phyloP scores from a whole-genome alignment of 2,329 filamentous ascomycete genomes.

The Epichloe scottii region DNA sequence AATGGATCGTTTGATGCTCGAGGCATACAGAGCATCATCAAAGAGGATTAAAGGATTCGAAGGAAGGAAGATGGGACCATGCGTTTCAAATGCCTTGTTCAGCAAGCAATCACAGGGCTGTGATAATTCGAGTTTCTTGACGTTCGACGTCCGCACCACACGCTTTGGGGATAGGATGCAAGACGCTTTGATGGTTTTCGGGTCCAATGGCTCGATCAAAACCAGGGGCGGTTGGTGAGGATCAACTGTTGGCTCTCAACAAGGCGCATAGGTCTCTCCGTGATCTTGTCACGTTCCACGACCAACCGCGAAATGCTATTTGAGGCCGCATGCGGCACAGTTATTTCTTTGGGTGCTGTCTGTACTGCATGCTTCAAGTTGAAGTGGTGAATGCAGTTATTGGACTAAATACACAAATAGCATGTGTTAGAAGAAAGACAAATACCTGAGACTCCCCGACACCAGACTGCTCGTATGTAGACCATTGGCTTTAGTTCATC shows the following conservation, averaged over 20 bases:
- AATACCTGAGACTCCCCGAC: neutral
- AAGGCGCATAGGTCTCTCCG: constrained; percentile 4
- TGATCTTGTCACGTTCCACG: constrained; percentile 7
- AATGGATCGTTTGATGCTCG: neutral
- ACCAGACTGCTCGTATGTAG: neutral
- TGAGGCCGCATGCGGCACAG: constrained; percentile 11
- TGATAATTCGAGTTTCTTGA: neutral
- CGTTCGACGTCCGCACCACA: constrained; percentile 2
- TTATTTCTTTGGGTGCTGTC: neutral
- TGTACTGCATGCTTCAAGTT: neutral
- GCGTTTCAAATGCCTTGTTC: constrained; percentile 5
- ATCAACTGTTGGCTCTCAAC: constrained; percentile 8
- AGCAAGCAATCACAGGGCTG: constrained; percentile 3
- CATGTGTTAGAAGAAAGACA: neutral
- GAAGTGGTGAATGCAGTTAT: neutral
- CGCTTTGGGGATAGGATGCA: constrained; percentile 2
- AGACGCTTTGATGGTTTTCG: constrained; percentile 5
- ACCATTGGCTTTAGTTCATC: neutral
- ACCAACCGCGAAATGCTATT: constrained; percentile 6
- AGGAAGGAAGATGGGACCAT: constrained; percentile 1
- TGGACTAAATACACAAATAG: constrained; percentile 5
- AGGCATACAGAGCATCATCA: constrained; percentile 2
- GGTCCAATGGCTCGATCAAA: constrained; percentile 6
- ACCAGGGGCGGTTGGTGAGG: constrained; percentile 7
- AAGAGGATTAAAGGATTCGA: neutral